Evolutionary conservation across 1,139 yeast species (phyloP), one percentile per base, ranked within the genome.

Genomic region (Debaryomycetaceae sp.): DNA sequence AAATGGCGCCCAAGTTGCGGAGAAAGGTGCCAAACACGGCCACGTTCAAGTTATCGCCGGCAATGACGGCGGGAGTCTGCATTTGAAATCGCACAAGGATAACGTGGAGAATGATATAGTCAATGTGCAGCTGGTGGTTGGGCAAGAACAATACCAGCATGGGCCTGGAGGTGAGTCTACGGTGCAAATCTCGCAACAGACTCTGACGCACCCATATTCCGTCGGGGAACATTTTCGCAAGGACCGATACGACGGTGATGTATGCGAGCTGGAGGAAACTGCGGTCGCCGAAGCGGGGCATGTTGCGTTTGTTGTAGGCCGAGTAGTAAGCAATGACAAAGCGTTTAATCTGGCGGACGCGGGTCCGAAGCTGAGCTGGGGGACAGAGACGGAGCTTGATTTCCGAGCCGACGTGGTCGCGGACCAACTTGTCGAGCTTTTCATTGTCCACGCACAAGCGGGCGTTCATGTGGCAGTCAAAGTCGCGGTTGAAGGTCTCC

Each of bases 41-140:
- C 30, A 76, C 75, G 43, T 76, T 75, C 45, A 76, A 63, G 47
- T 76, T 76, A 33, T 76, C 81, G 5, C 83, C 83, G 2, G 83
- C 82, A 30, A 76, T 71, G 4, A 76, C 80, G 3, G 69, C 53
- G 1, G 83, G 83, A 10, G 66, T 50, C 8, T 78, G 60, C 36
- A 76, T 52, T 25, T 74, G 76, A 39, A 75, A 62, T 25, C 81
- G 51, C 39, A 73, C 64, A 33, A 75, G 61, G 27, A 74, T 55
- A 33, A 74, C 58, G 41, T 76, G 82, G 30, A 77, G 45, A 26
- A 77, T 68, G 37, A 76, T 73, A 41, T 76, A 76, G 48, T 76
- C 83, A 26, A 75, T 58, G 43, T 76, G 83, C 13, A 78, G 70
- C 45, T 73, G 74, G 52, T 76, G 83, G 40, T 77, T 62, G 6